Evolutionary conservation across 1,284 basidiomycete genomes (phyloP), one percentile per base, ranked within the genome.

Genomic region (Albatrellus sp.): DNA sequence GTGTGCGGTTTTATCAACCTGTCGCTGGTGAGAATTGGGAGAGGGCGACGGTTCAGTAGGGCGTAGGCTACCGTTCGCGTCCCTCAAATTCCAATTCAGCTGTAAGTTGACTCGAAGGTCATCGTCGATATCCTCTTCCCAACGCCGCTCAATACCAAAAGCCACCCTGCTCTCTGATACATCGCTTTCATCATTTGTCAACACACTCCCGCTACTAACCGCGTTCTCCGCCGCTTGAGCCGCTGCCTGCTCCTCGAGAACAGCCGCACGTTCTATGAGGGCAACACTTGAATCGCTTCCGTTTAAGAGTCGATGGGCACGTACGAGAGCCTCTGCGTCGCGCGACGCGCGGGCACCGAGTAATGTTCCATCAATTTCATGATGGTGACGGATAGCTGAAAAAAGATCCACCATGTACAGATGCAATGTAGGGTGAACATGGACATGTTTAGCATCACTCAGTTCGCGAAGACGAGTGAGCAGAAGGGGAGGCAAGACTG

Each of bases 341-440:
- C 65, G 63, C 48, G 70, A 68, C 0, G 77, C 70, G 28, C 68
- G 69, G 16, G 68, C 68, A 1, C 77, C 82, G 36, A 89, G 65
- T 43, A 85, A 63, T 46, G 72, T 76, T 3, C 71, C 79, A 49
- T 89, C 85, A 12, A 89, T 62, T 44, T 73, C 68, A 1, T 75
- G 73, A 54, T 83, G 76, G 53, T 86, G 80, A 4, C 84, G 72
- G 17, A 77, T 69, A 2, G 85, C 82, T 29, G 78, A 71, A 50
- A 89, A 77, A 28, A 88, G 65, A 56, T 86, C 83, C 10, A 75
- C 68, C 5, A 80, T 63, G 56, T 87, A 87, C 14, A 78, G 62
- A n/a, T 64, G 61, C 14, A 87, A 66, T 1, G 61, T 59, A 0
- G 72, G 64, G 57, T 59, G 75, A 50, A 67, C 70, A 54, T 30